These are phyloP conservation scores for Ilex paraguariensis DNA, from an alignment of 305 asterid genomes.

Conservation along the genomic window DNA sequence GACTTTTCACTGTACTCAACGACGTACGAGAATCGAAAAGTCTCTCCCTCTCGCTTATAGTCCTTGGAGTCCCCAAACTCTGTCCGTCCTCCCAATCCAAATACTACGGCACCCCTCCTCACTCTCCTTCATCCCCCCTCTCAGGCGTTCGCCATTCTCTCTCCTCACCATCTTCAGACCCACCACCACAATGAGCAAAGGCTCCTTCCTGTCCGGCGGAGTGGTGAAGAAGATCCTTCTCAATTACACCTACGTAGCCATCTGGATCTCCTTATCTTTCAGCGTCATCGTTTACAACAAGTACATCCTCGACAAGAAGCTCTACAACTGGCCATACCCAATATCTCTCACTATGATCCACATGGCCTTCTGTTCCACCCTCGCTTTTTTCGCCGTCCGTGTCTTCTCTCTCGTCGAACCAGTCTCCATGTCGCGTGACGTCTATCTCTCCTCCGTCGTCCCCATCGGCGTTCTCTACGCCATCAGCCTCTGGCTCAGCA, in stretches of 20 bases:
- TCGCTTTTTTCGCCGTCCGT: background rate
- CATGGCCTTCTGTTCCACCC: background rate
- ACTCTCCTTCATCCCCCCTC: background rate
- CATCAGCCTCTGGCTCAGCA: too few species aligned
- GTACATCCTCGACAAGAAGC: too few species aligned
- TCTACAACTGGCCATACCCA: too few species aligned
- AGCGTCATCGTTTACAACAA: too few species aligned
- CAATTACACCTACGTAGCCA: too few species aligned
- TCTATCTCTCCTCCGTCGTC: background rate
- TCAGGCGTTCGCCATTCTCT: background rate
- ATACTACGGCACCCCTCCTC: background rate
- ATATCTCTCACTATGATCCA: background rate
- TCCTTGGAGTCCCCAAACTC: background rate
- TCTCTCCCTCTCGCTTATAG: too few species aligned
- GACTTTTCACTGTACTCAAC: too few species aligned
- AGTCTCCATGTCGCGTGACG: background rate
- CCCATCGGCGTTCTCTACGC: too few species aligned
- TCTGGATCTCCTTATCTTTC: too few species aligned
- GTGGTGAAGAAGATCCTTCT: background rate
- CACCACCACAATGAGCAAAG: background rate
- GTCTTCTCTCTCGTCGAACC: background rate
- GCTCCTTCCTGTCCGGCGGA: background rate
- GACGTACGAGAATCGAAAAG: too few species aligned
- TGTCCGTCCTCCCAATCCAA: background rate
- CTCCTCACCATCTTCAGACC: background rate